Evolutionary conservation across 2,329 filamentous ascomycete species (phyloP).

Genomic region (Cryoendolithus antarcticus): DNA sequence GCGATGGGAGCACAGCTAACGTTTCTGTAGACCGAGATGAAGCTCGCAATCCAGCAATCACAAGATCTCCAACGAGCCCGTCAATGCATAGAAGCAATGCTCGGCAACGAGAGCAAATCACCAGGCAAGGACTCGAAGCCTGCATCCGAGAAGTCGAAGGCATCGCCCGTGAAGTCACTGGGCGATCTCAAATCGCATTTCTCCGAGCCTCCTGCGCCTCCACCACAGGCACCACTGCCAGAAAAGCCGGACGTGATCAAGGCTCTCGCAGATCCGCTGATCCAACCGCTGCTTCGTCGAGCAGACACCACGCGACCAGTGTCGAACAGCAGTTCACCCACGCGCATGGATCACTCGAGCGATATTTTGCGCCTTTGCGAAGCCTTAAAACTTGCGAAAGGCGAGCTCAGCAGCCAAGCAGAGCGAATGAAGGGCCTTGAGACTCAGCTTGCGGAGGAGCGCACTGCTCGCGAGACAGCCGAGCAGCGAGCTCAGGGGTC

Average conservation of each 20-base stretch:
- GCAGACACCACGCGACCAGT: conserved; percentile 60
- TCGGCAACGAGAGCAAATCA: conserved; percentile 53
- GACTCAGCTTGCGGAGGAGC: conserved; percentile 63
- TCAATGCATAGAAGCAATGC: conserved; percentile 64
- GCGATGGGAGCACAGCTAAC: conserved; percentile 9
- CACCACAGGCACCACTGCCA: conserved; percentile 82
- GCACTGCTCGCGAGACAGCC: conserved; percentile 67
- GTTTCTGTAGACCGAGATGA: conserved; percentile 63
- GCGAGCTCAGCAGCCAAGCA: conserved; percentile 74
- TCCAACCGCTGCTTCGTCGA: conserved; percentile 56
- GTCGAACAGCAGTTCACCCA: conserved; percentile 43
- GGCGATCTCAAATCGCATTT: conserved; percentile 72
- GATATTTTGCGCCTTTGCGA: conserved; percentile 79
- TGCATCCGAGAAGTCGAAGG: conserved; percentile 31
- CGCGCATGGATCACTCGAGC: conserved; percentile 47
- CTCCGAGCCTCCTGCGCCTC: conserved; percentile 83
- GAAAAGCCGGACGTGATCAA: conserved; percentile 71
- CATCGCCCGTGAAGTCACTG: conserved; percentile 46
- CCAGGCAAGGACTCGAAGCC: conserved; percentile 31
- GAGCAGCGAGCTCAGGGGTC: conserved; percentile 69
- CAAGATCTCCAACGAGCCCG: conserved; percentile 74
- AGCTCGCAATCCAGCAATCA: conserved; percentile 74
- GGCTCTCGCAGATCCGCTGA: conserved; percentile 32
- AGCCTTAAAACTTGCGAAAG: conserved; percentile 69
- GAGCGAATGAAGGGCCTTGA: conserved; percentile 72